Evolutionary conservation across 108 stramenopile species (phyloP).

Genomic region (Bacterosira constricta): DNA sequence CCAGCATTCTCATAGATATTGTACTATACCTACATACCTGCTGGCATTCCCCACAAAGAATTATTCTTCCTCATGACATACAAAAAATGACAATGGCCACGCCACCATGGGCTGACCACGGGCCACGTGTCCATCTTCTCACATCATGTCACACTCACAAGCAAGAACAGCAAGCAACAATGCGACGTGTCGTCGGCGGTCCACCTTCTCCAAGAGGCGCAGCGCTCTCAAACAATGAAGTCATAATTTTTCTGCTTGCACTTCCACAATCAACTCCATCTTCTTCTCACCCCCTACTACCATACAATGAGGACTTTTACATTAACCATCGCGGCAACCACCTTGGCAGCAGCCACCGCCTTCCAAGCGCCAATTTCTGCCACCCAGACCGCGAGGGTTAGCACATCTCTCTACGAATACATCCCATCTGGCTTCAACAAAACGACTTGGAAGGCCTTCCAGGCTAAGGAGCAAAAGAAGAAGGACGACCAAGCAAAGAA

Average conservation of each 20-base stretch:
- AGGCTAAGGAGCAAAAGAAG: constrained; percentile 60
- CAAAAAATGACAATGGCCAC: no score
- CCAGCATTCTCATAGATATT: no score
- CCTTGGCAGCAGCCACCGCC: constrained; percentile 23
- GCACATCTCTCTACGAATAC: constrained; percentile 55
- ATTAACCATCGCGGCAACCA: constrained; percentile 21
- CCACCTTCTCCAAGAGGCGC: no score
- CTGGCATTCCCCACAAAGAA: neutral
- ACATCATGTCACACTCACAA: no score
- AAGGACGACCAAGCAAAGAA: constrained; percentile 44
- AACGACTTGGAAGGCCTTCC: constrained; percentile 72
- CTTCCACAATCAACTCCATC: no score
- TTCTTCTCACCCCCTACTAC: neutral
- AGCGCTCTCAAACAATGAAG: no score
- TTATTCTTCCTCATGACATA: no score
- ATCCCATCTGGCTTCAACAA: constrained; percentile 82
- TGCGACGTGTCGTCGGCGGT: no score
- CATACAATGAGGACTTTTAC: constrained; percentile 30
- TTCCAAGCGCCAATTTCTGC: constrained; percentile 12
- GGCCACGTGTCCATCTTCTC: no score
- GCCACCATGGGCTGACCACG: no score
- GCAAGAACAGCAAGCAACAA: no score
- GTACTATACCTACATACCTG: neutral
- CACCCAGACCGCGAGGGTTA: neutral
- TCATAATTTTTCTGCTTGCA: no score